Conservation (phyloP, 495 filamentous ascomycete species). For the Polyplosphaeria fusca region DNA sequence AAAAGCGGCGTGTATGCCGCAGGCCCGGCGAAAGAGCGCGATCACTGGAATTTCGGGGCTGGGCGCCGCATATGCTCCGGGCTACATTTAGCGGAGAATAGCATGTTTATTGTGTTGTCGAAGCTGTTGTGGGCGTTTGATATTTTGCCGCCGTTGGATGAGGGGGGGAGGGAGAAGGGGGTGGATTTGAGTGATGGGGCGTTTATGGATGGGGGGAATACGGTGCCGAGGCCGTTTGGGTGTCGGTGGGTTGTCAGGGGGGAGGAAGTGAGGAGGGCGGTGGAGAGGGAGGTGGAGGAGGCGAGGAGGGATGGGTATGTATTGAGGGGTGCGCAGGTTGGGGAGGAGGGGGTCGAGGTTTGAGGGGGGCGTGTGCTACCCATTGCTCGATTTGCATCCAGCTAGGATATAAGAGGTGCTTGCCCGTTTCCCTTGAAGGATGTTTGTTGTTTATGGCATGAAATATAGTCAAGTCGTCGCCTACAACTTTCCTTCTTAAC, state of each 20-base stretch:
- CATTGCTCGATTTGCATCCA: too few species aligned
- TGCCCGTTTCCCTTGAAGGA: too few species aligned
- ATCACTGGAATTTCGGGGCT: constrained; percentile 36
- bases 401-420: too few species aligned
- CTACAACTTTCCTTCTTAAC: too few species aligned
- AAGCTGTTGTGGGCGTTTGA: constrained; percentile 36
- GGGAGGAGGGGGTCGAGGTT: not conserved
- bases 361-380: too few species aligned
- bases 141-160: constrained; percentile 20
- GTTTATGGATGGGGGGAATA: constrained; percentile 25
- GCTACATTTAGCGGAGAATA: constrained; percentile 34
- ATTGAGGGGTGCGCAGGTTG: constrained; percentile 20
- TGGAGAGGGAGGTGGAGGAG: constrained; percentile 21
- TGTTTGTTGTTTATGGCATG: too few species aligned
- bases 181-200: constrained; percentile 31
- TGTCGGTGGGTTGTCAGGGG: constrained; percentile 16
- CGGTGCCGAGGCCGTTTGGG: constrained; percentile 28
- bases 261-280: constrained; percentile 5
- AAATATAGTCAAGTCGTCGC: too few species aligned
- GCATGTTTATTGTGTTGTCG: constrained; percentile 31
- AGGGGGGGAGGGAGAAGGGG: constrained; percentile 16
- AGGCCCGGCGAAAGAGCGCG: constrained; percentile 19
- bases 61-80: constrained; percentile 32
- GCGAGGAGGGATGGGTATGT: constrained; percentile 28
- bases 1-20: constrained; percentile 28